Percentiles rank a stretch among this genome's conserved stretches.
Evolutionary conservation across 164 flowering plant genomes (phyloP).

Genomic region (Stephania japonica): DNA sequence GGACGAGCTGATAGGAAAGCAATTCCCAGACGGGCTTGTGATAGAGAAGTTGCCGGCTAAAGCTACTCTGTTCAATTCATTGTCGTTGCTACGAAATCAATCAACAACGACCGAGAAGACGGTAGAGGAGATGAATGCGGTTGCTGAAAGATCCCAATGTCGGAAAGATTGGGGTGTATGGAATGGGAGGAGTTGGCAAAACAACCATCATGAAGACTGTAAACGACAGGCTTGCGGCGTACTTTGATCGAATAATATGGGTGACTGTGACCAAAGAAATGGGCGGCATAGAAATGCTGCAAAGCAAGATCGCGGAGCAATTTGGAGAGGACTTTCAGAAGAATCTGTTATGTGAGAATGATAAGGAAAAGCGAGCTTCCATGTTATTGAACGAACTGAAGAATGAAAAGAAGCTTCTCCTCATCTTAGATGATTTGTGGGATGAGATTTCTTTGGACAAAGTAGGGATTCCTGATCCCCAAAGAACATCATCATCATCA

Average conservation of each 20-base stretch:
- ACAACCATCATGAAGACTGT: conserved; percentile 17
- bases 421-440: conserved; percentile 31
- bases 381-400: conserved; percentile 8
- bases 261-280: conserved; percentile 9
- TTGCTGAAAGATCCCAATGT: background rate
- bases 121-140: conserved; percentile 5
- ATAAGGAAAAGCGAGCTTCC: conserved; percentile 10
- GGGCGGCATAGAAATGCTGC: conserved; percentile 5
- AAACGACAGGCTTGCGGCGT: background rate
- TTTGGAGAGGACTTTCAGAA: background rate
- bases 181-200: conserved; percentile 19
- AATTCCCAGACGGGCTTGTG: background rate
- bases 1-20: conserved; percentile 4
- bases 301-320: conserved; percentile 9
- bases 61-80: background rate
- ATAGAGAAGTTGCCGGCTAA: background rate
- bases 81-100: background rate
- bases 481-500: conserved; percentile 2
- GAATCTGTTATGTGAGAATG: conserved; percentile 9
- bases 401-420: conserved; percentile 15
- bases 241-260: conserved; percentile 10
- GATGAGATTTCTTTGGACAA: conserved; percentile 12
- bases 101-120: conserved; percentile 1
- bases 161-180: conserved; percentile 14
- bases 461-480: conserved; percentile 24